phyloP scores from a whole-genome alignment of 2,329 filamentous ascomycete species.

The Diaporthe ilicicola region DNA sequence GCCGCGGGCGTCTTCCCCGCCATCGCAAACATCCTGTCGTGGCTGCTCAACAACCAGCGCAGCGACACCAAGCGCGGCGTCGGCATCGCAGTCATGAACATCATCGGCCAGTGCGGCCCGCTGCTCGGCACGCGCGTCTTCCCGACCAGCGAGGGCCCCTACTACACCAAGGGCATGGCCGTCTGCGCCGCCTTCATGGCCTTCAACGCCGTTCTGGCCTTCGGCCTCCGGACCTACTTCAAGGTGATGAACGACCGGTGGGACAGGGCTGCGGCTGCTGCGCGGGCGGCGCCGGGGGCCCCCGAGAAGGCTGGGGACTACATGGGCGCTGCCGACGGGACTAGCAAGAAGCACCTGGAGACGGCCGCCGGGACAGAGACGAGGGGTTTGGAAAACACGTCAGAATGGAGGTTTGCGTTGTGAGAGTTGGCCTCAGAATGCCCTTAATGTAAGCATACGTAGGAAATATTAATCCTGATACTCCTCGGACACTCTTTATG shows the following conservation, averaged over 20 bases:
- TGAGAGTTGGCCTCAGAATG: not conserved
- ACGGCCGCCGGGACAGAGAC: not conserved
- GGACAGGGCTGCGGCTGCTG: conserved; percentile 38
- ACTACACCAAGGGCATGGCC: conserved; percentile 49
- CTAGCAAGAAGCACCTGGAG: not conserved
- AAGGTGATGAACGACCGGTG: conserved; percentile 45
- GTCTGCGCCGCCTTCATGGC: conserved; percentile 53
- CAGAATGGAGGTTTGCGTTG: conserved; percentile 25
- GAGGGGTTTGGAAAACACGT: conserved; percentile 20
- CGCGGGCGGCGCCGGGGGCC: conserved; percentile 36
- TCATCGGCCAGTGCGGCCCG: conserved; percentile 70
- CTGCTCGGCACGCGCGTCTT: conserved; percentile 72
- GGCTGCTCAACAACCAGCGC: conserved; percentile 76
- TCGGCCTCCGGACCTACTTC: conserved; percentile 44
- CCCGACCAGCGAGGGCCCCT: conserved; percentile 51
- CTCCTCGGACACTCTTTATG: not conserved
- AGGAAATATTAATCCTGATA: not conserved
- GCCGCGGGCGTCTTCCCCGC: conserved; percentile 65
- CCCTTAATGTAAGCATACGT: not conserved
- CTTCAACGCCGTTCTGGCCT: conserved; percentile 48
- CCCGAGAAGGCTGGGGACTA: conserved; percentile 1
- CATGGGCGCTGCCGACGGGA: not conserved
- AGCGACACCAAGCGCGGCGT: conserved; percentile 71
- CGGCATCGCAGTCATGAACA: conserved; percentile 68
- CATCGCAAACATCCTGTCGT: conserved; percentile 74